These are phyloP conservation scores for Pseudocercospora cruenta DNA, from an alignment of 2,329 filamentous ascomycete species.

Conservation along the genomic window DNA sequence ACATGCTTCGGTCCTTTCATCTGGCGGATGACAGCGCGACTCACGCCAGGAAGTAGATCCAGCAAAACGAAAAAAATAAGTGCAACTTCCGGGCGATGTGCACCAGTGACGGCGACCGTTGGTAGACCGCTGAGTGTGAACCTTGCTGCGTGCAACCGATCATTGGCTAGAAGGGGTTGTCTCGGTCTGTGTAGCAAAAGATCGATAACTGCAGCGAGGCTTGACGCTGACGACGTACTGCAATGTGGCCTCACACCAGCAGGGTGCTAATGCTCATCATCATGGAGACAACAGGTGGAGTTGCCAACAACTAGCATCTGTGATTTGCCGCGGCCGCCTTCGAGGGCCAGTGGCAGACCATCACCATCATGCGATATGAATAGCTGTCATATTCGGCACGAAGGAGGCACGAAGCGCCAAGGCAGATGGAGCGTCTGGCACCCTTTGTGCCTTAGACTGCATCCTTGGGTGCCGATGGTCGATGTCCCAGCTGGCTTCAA, in stretches of 20 bases:
- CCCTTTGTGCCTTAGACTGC: background rate
- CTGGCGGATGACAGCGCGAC: slow-evolving; percentile 7
- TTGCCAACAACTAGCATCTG: background rate
- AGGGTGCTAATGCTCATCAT: background rate
- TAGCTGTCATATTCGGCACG: background rate
- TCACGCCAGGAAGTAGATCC: background rate
- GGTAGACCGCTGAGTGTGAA: background rate
- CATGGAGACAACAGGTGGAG: background rate
- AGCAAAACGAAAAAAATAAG: background rate
- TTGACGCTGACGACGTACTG: background rate
- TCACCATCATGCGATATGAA: background rate
- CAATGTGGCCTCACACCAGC: background rate
- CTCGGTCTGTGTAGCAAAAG: background rate
- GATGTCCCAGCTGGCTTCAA: slow-evolving; percentile 6
- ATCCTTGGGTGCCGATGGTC: slow-evolving; percentile 4
- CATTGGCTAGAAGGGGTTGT: background rate
- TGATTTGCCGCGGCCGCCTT: background rate
- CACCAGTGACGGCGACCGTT: slow-evolving; percentile 1
- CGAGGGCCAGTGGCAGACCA: background rate
- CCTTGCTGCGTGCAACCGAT: slow-evolving; percentile 1
- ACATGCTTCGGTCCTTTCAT: slow-evolving; percentile 7
- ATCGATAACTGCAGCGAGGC: background rate
- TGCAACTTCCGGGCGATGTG: slow-evolving; percentile 1
- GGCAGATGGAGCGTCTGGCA: background rate
- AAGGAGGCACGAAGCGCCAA: background rate